Conservation (phyloP, 106 monocot genomes). For the Platanthera zijinensis region DNA sequence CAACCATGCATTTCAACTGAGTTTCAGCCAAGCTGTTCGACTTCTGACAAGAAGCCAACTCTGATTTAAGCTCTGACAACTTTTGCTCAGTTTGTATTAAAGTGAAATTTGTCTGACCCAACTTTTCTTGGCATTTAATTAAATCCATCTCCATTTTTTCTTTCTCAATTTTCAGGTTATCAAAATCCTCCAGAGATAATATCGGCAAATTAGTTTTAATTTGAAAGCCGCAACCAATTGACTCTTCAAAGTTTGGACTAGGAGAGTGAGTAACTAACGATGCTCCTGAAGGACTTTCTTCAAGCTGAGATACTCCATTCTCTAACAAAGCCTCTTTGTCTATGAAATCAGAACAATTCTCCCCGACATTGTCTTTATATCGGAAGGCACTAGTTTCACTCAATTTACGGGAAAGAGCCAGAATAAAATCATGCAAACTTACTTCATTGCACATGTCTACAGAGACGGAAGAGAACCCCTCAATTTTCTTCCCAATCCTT, state of each 20-base stretch:
- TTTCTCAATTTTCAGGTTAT: slow-evolving; percentile 66
- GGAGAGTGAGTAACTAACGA: not conserved
- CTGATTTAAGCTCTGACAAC: slow-evolving; percentile 33
- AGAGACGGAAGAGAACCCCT: slow-evolving; percentile 15
- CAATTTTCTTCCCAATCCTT: slow-evolving; percentile 4
- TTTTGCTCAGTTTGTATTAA: slow-evolving; percentile 17
- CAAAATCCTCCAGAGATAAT: slow-evolving; percentile 34
- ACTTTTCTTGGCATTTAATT: slow-evolving; percentile 15
- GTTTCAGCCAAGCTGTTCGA: slow-evolving; percentile 79
- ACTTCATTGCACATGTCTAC: slow-evolving; percentile 5
- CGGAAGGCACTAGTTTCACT: slow-evolving; percentile 1
- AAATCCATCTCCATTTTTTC: slow-evolving; percentile 7
- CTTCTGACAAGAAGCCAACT: slow-evolving; percentile 56
- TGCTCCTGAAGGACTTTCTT: slow-evolving; percentile 1
- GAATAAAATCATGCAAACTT: slow-evolving; percentile 14
- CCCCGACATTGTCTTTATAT: slow-evolving; percentile 11
- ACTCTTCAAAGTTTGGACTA: not conserved
- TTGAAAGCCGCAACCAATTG: not conserved
- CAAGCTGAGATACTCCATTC: slow-evolving; percentile 11
- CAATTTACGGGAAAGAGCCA: slow-evolving; percentile 10
- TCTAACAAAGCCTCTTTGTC: slow-evolving; percentile 23
- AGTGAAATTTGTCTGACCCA: slow-evolving; percentile 19
- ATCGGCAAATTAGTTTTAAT: not conserved
- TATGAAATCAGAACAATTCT: slow-evolving; percentile 16
- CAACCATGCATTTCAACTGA: slow-evolving; percentile 92